These are phyloP conservation scores for Stephania cephalantha DNA, from an alignment of 164 flowering plant species.

Conservation along the genomic window DNA sequence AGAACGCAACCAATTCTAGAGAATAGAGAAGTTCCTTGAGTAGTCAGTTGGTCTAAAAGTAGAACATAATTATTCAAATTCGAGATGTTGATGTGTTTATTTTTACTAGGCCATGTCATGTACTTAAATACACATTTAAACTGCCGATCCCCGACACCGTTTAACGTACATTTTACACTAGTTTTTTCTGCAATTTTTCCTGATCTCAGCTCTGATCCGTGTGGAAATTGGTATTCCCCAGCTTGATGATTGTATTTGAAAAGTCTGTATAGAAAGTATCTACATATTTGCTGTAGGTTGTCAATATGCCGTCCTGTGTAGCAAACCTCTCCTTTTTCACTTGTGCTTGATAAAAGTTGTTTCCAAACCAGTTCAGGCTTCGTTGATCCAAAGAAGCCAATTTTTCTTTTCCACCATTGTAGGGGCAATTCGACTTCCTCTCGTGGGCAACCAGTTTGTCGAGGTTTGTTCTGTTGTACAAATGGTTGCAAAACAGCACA, in stretches of 20 bases:
- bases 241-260: slow-evolving; percentile 28
- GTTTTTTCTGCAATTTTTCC: slow-evolving; percentile 21
- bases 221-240: slow-evolving; percentile 22
- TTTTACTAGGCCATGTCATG: no score
- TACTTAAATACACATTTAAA: slow-evolving; percentile 10
- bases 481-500: slow-evolving; percentile 14
- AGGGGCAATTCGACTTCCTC: slow-evolving; percentile 22
- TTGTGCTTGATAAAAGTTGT: slow-evolving; percentile 26
- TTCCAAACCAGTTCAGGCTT: slow-evolving; percentile 27
- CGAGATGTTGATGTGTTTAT: no score
- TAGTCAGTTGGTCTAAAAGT: not conserved
- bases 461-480: slow-evolving; percentile 26
- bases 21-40: not conserved
- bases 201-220: slow-evolving; percentile 22
- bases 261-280: slow-evolving; percentile 20
- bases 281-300: slow-evolving; percentile 17
- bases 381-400: slow-evolving; percentile 21
- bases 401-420: slow-evolving; percentile 22
- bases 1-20: not conserved
- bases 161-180: no score
- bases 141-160: no score
- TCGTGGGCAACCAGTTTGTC: slow-evolving; percentile 19
- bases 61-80: no score
- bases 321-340: slow-evolving; percentile 20
- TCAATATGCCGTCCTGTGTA: slow-evolving; percentile 22